phyloP scores from a whole-genome alignment of 345 rosid species.

The Salix koriyanagi region DNA sequence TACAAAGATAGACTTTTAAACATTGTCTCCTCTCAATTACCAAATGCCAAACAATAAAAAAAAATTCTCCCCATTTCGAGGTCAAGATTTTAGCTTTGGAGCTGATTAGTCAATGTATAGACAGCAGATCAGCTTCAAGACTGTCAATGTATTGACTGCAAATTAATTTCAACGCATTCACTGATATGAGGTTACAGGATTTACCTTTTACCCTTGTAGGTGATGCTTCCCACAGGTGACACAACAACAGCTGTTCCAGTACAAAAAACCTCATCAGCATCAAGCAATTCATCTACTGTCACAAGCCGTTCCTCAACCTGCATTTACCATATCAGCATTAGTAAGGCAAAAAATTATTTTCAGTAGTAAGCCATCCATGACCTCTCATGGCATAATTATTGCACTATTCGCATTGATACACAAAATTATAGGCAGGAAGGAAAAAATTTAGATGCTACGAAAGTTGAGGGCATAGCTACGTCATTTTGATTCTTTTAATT shows the following conservation, averaged over 20 bases:
- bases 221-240: constrained; percentile 90
- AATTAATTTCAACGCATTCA: not conserved
- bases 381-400: too few species aligned
- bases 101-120: not conserved
- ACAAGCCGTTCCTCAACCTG: constrained; percentile 80
- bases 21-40: too few species aligned
- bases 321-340: constrained; percentile 1
- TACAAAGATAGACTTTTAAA: too few species aligned
- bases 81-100: not conserved
- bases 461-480: too few species aligned
- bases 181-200: not conserved
- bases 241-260: constrained; percentile 97
- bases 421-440: too few species aligned
- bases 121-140: too few species aligned
- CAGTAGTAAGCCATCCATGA: too few species aligned
- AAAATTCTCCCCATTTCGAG: not conserved
- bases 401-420: too few species aligned
- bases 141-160: not conserved
- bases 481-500: too few species aligned
- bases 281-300: constrained; percentile 70
- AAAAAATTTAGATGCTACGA: too few species aligned
- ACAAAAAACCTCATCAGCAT: constrained; percentile 93
- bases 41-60: too few species aligned
- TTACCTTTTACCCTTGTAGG: constrained; percentile 73
- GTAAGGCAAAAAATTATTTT: not conserved